Evolutionary conservation across 1,284 basidiomycete genomes (phyloP).

Genomic region (Ceratobasidium sp.): DNA sequence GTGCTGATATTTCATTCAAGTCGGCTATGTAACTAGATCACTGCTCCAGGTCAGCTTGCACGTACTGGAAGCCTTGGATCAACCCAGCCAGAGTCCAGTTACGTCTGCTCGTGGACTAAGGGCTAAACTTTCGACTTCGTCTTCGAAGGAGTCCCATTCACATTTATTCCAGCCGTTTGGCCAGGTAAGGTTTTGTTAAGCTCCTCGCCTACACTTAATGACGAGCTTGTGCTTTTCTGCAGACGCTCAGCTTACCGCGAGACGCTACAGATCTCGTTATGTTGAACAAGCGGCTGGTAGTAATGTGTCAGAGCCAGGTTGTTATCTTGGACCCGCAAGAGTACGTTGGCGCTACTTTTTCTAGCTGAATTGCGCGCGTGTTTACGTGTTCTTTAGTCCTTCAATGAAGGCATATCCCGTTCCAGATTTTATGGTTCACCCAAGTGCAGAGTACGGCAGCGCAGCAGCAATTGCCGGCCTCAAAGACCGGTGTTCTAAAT

Average conservation of each 20-base stretch:
- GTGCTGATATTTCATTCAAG: slow-evolving; percentile 57
- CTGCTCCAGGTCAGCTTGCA: slow-evolving; percentile 70
- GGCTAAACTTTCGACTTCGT: slow-evolving; percentile 12
- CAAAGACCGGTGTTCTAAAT: slow-evolving; percentile 69
- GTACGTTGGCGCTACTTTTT: slow-evolving; percentile 60
- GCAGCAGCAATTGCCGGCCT: slow-evolving; percentile 62
- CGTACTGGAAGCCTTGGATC: slow-evolving; percentile 59
- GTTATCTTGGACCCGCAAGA: slow-evolving; percentile 74
- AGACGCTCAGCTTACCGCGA: slow-evolving; percentile 77
- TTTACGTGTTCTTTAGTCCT: slow-evolving; percentile 53
- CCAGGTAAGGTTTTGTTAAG: slow-evolving; percentile 65
- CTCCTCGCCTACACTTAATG: slow-evolving; percentile 15
- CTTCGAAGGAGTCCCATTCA: slow-evolving; percentile 46
- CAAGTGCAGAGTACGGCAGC: slow-evolving; percentile 59
- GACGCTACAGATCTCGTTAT: slow-evolving; percentile 66
- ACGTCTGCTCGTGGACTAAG: slow-evolving; percentile 29
- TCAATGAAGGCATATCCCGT: slow-evolving; percentile 63
- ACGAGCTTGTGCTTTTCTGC: slow-evolving; percentile 2
- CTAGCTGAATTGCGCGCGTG: slow-evolving; percentile 31
- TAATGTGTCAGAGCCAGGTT: slow-evolving; percentile 74
- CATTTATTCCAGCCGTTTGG: slow-evolving; percentile 71
- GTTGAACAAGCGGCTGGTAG: slow-evolving; percentile 71
- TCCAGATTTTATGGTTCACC: slow-evolving; percentile 66
- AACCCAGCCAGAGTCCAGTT: slow-evolving; percentile 52
- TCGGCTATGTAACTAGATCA: slow-evolving; percentile 75